These are phyloP conservation scores for Pseudogymnoascus sp. DNA, from an alignment of 2,329 filamentous ascomycete species.

Conservation along the genomic window DNA sequence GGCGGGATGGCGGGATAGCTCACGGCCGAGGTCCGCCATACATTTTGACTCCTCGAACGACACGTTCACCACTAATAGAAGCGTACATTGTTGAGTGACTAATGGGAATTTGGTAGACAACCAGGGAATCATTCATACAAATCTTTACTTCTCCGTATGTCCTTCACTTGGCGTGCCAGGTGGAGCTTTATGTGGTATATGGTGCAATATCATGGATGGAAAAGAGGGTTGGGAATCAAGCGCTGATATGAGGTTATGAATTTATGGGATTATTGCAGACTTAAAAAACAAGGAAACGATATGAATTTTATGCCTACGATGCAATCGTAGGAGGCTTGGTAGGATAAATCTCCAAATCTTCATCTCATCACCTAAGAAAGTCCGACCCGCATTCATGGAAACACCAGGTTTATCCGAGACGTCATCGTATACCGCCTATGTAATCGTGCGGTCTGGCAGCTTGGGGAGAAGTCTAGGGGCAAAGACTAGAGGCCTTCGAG, in stretches of 20 bases:
- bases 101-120: background rate
- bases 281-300: background rate
- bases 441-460: background rate
- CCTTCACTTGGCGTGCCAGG: background rate
- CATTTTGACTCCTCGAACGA: background rate
- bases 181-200: background rate
- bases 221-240: background rate
- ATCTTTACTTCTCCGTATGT: background rate
- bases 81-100: background rate
- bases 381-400: background rate
- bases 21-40: background rate
- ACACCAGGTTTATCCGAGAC: background rate
- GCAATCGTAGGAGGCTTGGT: background rate
- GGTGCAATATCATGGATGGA: background rate
- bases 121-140: background rate
- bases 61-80: background rate
- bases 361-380: background rate
- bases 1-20: background rate
- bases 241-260: background rate
- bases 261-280: background rate
- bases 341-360: background rate
- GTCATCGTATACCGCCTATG: background rate
- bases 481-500: background rate
- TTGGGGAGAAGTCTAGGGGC: background rate
- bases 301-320: background rate